These are phyloP conservation scores for Farysia itapuensis DNA, from an alignment of 1,284 basidiomycete species.

Conservation along the genomic window DNA sequence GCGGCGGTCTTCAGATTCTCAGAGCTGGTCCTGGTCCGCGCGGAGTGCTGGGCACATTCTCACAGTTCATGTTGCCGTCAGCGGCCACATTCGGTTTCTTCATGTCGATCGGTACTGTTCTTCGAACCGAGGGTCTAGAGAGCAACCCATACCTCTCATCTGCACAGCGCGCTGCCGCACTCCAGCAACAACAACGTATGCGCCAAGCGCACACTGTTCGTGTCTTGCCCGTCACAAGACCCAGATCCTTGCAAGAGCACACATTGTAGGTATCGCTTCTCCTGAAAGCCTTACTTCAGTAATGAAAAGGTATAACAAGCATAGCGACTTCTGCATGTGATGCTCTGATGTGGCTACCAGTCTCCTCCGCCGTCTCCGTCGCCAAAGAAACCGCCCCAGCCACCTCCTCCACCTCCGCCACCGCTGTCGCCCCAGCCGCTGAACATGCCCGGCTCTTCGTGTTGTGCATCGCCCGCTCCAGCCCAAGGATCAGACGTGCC, in stretches of 20 bases:
- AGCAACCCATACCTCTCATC: constrained; percentile 16
- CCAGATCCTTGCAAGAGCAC: no score
- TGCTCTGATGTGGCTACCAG: constrained; percentile 4
- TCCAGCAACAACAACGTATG: constrained; percentile 27
- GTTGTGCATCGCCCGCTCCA: constrained; percentile 12
- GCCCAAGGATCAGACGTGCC: constrained; percentile 27
- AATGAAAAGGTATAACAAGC: no score
- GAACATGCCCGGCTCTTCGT: constrained; percentile 11
- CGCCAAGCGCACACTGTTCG: no score
- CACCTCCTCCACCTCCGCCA: constrained; percentile 6
- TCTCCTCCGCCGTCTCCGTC: constrained; percentile 12
- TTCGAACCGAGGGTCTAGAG: constrained; percentile 46
- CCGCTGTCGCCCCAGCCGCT: constrained; percentile 21
- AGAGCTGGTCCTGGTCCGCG: constrained; percentile 52
- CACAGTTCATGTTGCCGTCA: constrained; percentile 54
- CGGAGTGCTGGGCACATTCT: constrained; percentile 47
- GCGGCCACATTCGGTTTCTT: constrained; percentile 57
- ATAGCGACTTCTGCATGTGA: no score
- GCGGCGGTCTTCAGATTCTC: constrained; percentile 54
- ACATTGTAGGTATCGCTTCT: no score
- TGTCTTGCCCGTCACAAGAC: no score
- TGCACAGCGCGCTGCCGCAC: constrained; percentile 9
- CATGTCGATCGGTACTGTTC: constrained; percentile 56
- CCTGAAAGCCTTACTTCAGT: no score
- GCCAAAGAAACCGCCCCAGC: constrained; percentile 36